Evolutionary conservation across 495 filamentous ascomycete genomes (phyloP).

Genomic region (Neurospora sp.): DNA sequence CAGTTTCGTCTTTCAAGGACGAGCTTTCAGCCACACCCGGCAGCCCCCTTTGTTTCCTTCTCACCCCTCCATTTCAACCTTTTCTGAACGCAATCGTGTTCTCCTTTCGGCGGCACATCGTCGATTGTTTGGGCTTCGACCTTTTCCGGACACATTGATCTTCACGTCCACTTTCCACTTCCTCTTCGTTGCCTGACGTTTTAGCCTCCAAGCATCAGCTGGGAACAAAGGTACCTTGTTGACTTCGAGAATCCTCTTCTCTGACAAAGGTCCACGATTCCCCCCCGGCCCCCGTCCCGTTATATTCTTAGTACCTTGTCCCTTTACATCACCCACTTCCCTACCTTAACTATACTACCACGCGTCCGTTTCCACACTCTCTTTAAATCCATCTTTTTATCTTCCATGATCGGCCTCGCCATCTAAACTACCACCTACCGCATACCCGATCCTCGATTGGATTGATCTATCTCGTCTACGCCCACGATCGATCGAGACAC

Average conservation of each 20-base stretch:
- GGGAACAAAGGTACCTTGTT: conserved; percentile 1
- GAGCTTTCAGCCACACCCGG: neutral
- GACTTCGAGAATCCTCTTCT: conserved; percentile 10
- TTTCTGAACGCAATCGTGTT: neutral
- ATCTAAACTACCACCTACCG: conserved; percentile 4
- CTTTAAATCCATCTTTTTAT: conserved; percentile 13
- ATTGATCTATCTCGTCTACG: conserved; percentile 1
- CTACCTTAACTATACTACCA: conserved; percentile 1
- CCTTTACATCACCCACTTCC: conserved; percentile 8
- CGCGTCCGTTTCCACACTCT: conserved; percentile 16
- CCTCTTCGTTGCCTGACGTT: neutral
- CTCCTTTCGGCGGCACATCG: neutral
- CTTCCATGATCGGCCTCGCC: conserved; percentile 15
- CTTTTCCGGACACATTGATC: neutral
- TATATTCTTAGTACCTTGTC: conserved; percentile 6
- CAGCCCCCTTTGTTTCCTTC: neutral
- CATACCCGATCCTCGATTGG: conserved; percentile 4
- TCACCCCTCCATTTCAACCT: neutral
- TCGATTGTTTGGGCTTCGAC: neutral
- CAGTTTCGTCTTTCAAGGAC: neutral
- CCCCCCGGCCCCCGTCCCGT: conserved; percentile 1
- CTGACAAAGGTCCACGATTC: neutral
- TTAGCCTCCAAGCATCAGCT: conserved; percentile 6
- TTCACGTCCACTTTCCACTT: neutral
- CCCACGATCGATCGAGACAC: neutral